Conservation (phyloP, 2,329 filamentous ascomycete genomes). For the Orbilia brochopaga region DNA sequence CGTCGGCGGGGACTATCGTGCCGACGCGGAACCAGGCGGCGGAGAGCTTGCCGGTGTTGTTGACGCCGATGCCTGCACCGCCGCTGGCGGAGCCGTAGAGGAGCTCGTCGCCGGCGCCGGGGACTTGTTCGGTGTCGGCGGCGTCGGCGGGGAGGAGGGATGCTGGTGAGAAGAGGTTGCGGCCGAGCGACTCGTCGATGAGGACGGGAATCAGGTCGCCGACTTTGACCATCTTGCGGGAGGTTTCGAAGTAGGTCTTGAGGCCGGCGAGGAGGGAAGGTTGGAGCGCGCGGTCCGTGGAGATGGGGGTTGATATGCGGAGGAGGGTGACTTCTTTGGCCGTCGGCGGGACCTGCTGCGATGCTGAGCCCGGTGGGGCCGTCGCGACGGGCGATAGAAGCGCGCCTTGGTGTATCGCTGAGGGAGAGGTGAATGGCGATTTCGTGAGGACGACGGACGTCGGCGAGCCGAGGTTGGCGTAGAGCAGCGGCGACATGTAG, state of each 20-base stretch:
- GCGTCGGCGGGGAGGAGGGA: slow-evolving; percentile 53
- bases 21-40: slow-evolving; percentile 94
- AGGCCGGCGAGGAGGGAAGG: slow-evolving; percentile 83
- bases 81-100: slow-evolving; percentile 52
- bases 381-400: slow-evolving; percentile 56
- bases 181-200: slow-evolving; percentile 82
- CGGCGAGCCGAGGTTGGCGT: slow-evolving; percentile 75
- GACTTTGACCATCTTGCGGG: slow-evolving; percentile 78
- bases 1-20: slow-evolving; percentile 66
- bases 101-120: slow-evolving; percentile 73
- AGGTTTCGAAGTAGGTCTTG: slow-evolving; percentile 85
- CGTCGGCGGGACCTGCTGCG: slow-evolving; percentile 65
- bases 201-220: slow-evolving; percentile 89
- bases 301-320: slow-evolving; percentile 86
- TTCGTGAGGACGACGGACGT: slow-evolving; percentile 41
- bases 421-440: slow-evolving; percentile 44
- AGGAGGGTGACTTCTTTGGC: slow-evolving; percentile 83
- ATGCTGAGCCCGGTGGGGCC: slow-evolving; percentile 62
- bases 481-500: slow-evolving; percentile 82
- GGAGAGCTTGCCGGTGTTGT: slow-evolving; percentile 58
- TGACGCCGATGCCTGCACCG: slow-evolving; percentile 63
- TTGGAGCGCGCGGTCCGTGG: slow-evolving; percentile 83
- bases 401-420: slow-evolving; percentile 42
- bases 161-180: slow-evolving; percentile 76
- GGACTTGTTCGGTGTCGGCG: slow-evolving; percentile 59